Base-by-base conservation (phyloP, 1,284 basidiomycete genomes). In the Ceratobasidium sp. region DNA sequence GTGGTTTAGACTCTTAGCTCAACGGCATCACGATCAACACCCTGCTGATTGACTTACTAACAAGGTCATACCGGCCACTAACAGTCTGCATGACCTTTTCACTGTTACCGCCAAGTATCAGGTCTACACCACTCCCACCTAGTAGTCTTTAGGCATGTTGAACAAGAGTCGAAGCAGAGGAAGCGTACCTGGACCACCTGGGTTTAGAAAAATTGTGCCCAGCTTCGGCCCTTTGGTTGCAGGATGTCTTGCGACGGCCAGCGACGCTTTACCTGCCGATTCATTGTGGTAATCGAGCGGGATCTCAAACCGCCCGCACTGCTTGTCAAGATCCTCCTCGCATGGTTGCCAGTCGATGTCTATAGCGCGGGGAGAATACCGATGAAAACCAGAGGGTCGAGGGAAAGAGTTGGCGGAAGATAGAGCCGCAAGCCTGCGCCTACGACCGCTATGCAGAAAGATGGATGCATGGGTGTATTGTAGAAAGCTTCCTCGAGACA, bases 271-370 rank as follows among this genome's bases (percentile, higher is more conserved):
- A n/a, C 77, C 76, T 7, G n/a, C 46, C 9, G 77, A 23, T 33
- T 26, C n/a, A 39, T 78, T 66, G 10, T 77, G 55, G 13, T 64
- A 78, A 33, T 78, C 77, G 40, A 78, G 55, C 9, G 77, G 77
- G 10, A 78, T 75, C 23, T 78, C 77, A 44, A 78, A 60, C 7
- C 33, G 39, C 18, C 72, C 71, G 51, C 77, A 78, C 10, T 76
- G 13, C 10, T 12, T 49, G 20, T 39, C 33, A 44, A 10, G n/a
- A 28, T 63, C 60, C 15, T 63, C 56, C 20, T 51, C 63, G 26
- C 63, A 66, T 42, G 63, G n/a, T 18, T 18, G 3, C 63, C 40
- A 66, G 23, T 20, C 20, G 20, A 46, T 44, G 23, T 28, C 15
- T 42, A 15, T 13, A 42, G 63, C n/a, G 4, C 63, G 63, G 2